Evolutionary conservation across 2,329 filamentous ascomycete genomes (phyloP).

Genomic region (Dothiorella sarmentorum): DNA sequence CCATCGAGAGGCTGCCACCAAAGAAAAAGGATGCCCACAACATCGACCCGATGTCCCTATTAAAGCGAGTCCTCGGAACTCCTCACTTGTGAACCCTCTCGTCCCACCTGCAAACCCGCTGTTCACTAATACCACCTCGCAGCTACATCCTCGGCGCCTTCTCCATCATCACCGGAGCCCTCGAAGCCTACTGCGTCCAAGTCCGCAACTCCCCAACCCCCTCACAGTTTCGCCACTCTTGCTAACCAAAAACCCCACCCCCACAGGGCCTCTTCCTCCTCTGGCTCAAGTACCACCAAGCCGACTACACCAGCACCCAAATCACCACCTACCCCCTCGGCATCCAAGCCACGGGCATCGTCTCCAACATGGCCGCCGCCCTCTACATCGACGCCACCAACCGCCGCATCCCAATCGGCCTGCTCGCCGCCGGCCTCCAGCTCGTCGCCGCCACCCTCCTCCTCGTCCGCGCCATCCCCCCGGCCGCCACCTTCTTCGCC

Average conservation of each 20-base stretch:
- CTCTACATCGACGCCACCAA: slow-evolving; percentile 39
- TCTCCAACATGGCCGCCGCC: slow-evolving; percentile 43
- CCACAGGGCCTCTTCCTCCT: slow-evolving; percentile 31
- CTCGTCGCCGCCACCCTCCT: slow-evolving; percentile 33
- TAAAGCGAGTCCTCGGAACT: slow-evolving; percentile 23
- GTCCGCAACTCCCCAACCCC: too few species aligned
- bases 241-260: too few species aligned
- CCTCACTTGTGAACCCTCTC: not conserved
- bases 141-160: slow-evolving; percentile 41
- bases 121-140: slow-evolving; percentile 21
- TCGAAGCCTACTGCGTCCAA: slow-evolving; percentile 31
- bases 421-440: slow-evolving; percentile 34
- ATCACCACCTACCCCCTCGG: slow-evolving; percentile 56
- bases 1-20: slow-evolving; percentile 27
- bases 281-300: slow-evolving; percentile 35
- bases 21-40: slow-evolving; percentile 28
- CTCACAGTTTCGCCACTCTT: too few species aligned
- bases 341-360: slow-evolving; percentile 55
- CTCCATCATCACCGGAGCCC: slow-evolving; percentile 34
- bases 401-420: slow-evolving; percentile 34
- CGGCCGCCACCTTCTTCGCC: slow-evolving; percentile 35
- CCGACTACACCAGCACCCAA: slow-evolving; percentile 37
- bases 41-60: slow-evolving; percentile 26
- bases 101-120: not conserved
- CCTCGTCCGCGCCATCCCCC: slow-evolving; percentile 32